Evolutionary conservation across 2,329 filamentous ascomycete species (phyloP).

Genomic region (Aspergillus neotritici): DNA sequence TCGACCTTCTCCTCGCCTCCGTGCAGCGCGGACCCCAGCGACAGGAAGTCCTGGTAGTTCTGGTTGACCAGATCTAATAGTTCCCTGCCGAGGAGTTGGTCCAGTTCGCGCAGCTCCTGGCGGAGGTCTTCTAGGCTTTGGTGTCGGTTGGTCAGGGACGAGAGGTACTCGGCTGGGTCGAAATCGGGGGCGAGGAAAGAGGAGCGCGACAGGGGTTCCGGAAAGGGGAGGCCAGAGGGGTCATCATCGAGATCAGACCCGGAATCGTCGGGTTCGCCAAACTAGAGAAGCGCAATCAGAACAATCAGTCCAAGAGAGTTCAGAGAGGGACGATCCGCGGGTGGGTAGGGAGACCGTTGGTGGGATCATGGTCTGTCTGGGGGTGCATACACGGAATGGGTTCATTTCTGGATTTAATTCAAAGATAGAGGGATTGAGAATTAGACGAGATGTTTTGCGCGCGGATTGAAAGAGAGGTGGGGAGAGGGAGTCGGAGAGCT

Average conservation of each 20-base stretch:
- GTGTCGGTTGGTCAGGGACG: constrained; percentile 75
- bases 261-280: constrained; percentile 43
- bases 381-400: constrained; percentile 28
- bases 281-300: constrained; percentile 23
- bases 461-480: neutral
- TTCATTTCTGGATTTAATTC: constrained; percentile 21
- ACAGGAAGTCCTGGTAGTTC: constrained; percentile 88
- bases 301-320: neutral
- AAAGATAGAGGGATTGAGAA: too few relatives aligned
- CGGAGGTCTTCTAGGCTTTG: constrained; percentile 94
- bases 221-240: constrained; percentile 71
- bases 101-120: constrained; percentile 74
- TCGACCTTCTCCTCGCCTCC: constrained; percentile 90
- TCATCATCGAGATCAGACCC: constrained; percentile 54
- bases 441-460: too few relatives aligned
- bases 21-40: constrained; percentile 70
- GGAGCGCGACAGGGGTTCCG: constrained; percentile 70
- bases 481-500: neutral
- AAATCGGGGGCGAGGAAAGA: constrained; percentile 78
- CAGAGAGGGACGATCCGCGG: neutral
- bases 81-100: constrained; percentile 73
- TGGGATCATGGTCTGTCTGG: constrained; percentile 2
- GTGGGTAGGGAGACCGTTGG: neutral
- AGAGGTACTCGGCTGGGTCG: constrained; percentile 75
- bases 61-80: constrained; percentile 90